These are phyloP conservation scores for Vanrija sp. DNA, from an alignment of 1,284 basidiomycete species.

Conservation along the genomic window DNA sequence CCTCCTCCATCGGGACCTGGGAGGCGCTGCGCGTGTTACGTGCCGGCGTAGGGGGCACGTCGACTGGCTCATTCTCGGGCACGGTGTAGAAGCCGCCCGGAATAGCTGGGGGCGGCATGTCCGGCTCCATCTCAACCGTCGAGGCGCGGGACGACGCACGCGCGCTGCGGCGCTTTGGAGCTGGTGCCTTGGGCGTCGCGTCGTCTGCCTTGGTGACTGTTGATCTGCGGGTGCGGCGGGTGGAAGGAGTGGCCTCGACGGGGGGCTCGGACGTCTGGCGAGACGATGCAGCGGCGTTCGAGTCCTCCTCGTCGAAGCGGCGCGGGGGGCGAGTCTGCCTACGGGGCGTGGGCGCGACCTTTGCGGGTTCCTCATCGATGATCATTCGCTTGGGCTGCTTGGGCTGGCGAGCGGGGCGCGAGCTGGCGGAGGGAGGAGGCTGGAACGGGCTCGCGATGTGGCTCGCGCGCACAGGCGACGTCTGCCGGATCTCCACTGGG, in stretches of 20 bases:
- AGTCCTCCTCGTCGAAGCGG: background rate
- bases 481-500: too few relatives aligned
- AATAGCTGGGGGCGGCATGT: slow-evolving; percentile 8
- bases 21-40: slow-evolving; percentile 32
- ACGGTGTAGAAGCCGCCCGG: slow-evolving; percentile 3
- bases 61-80: background rate
- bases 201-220: background rate
- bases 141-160: slow-evolving; percentile 9
- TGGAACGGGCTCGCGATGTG: slow-evolving; percentile 27
- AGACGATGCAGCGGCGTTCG: background rate
- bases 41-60: slow-evolving; percentile 1
- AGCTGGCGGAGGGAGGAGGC: slow-evolving; percentile 13
- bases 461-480: background rate
- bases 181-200: background rate
- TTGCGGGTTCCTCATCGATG: slow-evolving; percentile 30
- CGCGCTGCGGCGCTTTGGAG: background rate
- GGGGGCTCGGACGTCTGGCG: slow-evolving; percentile 9
- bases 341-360: slow-evolving; percentile 6
- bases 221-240: slow-evolving; percentile 2
- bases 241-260: background rate
- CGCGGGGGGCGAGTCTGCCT: background rate
- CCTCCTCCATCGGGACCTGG: slow-evolving; percentile 27
- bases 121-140: slow-evolving; percentile 8
- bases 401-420: slow-evolving; percentile 9
- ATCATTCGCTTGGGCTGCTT: slow-evolving; percentile 22